Evolutionary conservation across 2,329 filamentous ascomycete species (phyloP).

Genomic region (Aspergillus niger): DNA sequence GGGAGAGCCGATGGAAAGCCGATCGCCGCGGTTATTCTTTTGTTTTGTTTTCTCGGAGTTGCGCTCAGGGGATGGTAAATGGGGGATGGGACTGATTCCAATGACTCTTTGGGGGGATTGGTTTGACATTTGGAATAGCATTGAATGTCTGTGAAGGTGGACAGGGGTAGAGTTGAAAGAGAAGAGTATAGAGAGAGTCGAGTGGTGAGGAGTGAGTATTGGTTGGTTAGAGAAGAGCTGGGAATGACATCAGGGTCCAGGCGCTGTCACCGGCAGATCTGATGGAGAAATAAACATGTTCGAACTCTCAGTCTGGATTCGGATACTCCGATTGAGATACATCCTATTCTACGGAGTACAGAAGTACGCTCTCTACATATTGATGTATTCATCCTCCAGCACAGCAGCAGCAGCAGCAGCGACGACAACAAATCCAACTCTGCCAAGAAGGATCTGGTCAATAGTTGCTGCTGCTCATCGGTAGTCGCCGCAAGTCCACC

Average conservation of each 20-base stretch:
- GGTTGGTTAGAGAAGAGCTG: background rate
- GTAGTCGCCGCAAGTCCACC: background rate
- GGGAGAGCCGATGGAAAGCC: conserved; percentile 5
- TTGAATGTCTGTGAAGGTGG: background rate
- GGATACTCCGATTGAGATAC: background rate
- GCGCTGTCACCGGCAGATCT: no score
- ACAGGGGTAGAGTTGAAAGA: no score
- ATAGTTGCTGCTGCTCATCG: conserved; percentile 2
- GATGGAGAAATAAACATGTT: no score
- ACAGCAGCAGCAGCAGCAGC: background rate
- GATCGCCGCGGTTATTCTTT: conserved; percentile 5
- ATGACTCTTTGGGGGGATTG: background rate
- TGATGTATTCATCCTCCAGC: background rate
- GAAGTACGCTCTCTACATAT: no score
- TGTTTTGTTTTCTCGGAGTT: background rate
- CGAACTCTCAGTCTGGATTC: background rate
- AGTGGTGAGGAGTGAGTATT: background rate
- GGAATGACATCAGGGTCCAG: background rate
- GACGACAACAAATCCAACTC: background rate
- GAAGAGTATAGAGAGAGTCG: no score
- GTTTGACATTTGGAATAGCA: background rate
- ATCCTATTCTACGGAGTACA: background rate
- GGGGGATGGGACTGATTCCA: background rate
- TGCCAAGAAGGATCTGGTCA: background rate
- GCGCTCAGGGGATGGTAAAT: background rate